Evolutionary conservation across 768 basidiomycete species (phyloP).

Genomic region (Hemileccinum impolitum): DNA sequence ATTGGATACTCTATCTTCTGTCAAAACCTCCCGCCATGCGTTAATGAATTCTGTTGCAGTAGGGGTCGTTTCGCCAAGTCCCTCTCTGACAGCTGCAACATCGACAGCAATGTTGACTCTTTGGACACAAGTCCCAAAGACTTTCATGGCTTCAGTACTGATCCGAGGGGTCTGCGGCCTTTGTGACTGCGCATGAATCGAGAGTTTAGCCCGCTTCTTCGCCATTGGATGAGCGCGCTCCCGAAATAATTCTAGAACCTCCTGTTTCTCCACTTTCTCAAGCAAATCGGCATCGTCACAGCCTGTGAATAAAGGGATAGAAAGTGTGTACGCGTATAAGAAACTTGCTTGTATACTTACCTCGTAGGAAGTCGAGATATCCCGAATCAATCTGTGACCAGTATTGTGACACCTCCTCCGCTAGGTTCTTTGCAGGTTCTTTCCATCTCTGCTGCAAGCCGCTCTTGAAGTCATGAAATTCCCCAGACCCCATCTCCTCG

Average conservation of each 20-base stretch:
- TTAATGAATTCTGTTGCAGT: conserved; percentile 55
- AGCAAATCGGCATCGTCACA: conserved; percentile 69
- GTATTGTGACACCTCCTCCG: conserved; percentile 71
- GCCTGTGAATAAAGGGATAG: conserved; percentile 40
- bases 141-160: conserved; percentile 59
- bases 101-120: conserved; percentile 48
- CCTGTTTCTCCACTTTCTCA: conserved; percentile 63
- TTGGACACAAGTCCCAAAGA: conserved; percentile 54
- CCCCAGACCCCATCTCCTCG: conserved; percentile 62
- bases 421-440: conserved; percentile 86
- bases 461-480: conserved; percentile 75
- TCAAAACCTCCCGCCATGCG: conserved; percentile 53
- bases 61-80: conserved; percentile 54
- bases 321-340: neutral
- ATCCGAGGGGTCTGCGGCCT: conserved; percentile 58
- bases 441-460: conserved; percentile 78
- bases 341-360: conserved; percentile 43
- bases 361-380: conserved; percentile 81
- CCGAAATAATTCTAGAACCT: conserved; percentile 70
- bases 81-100: conserved; percentile 48
- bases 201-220: conserved; percentile 71
- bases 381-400: conserved; percentile 72
- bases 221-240: conserved; percentile 69
- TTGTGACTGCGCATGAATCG: conserved; percentile 76
- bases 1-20: conserved; percentile 37